Evolutionary conservation across 2,329 filamentous ascomycete species (phyloP).

Genomic region (Talaromyces sp.): DNA sequence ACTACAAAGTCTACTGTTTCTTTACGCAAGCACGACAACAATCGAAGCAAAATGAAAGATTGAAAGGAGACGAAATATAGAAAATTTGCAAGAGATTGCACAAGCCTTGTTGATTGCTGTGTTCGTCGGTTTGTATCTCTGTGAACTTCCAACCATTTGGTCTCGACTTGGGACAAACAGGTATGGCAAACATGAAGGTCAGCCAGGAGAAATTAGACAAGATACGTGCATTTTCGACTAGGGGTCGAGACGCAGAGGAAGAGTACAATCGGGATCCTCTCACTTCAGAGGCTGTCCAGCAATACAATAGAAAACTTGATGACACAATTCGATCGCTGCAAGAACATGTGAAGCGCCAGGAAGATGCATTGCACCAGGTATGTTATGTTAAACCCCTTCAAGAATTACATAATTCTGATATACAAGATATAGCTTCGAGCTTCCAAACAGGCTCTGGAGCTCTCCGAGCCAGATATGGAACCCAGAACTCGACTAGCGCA

Average conservation of each 20-base stretch:
- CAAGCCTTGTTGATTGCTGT: neutral
- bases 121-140: neutral
- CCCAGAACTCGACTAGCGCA: conserved; percentile 35
- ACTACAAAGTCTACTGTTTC: neutral
- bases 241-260: conserved; percentile 28
- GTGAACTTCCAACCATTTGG: neutral
- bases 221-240: conserved; percentile 28
- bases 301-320: conserved; percentile 46
- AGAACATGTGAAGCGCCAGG: conserved; percentile 42
- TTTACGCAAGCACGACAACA: neutral
- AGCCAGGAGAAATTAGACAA: conserved; percentile 27
- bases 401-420: neutral
- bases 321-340: conserved; percentile 64
- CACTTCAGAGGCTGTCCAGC: conserved; percentile 22
- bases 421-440: conserved; percentile 27
- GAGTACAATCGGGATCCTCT: conserved; percentile 23
- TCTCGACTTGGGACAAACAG: neutral
- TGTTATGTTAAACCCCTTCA: neutral
- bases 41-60: neutral
- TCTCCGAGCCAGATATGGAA: conserved; percentile 24
- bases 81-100: neutral
- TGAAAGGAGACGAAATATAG: neutral
- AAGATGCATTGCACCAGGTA: conserved; percentile 43
- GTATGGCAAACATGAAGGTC: conserved; percentile 21
- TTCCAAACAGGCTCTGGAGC: conserved; percentile 20